A percentile compares a stretch with the other conserved stretches of the same genome.
Conservation (phyloP, 1,284 basidiomycete species). For the Phellopilus nigrolimitatus region DNA sequence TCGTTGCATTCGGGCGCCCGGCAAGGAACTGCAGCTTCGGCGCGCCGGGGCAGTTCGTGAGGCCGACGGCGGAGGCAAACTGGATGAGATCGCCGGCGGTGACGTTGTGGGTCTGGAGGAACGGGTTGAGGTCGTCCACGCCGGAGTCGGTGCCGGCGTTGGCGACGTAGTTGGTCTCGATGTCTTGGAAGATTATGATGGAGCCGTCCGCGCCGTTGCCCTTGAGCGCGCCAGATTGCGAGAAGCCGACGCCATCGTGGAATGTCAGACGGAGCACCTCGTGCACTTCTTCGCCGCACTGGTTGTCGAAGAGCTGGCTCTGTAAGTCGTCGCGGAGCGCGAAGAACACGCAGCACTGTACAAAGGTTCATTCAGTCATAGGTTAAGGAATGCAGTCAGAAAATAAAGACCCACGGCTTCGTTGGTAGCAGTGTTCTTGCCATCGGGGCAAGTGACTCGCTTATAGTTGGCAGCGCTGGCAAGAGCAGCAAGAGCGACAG, state of each 20-base stretch:
- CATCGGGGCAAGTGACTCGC: conserved; percentile 23
- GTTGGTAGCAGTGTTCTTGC: conserved; percentile 19
- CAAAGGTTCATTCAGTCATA: not conserved
- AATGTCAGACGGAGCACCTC: conserved; percentile 25
- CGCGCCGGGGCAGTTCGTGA: conserved; percentile 30
- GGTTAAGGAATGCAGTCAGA: not conserved
- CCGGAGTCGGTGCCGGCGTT: conserved; percentile 29
- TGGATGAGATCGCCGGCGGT: conserved; percentile 29
- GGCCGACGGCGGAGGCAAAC: conserved; percentile 29
- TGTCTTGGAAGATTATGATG: conserved; percentile 20
- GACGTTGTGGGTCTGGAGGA: conserved; percentile 27
- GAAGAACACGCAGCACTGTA: conserved; percentile 24
- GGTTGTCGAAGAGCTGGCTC: conserved; percentile 20
- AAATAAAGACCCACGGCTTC: conserved; percentile 12
- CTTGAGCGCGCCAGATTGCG: conserved; percentile 13
- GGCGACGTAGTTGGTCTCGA: conserved; percentile 23
- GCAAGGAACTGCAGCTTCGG: conserved; percentile 27
- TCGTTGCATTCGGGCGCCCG: conserved; percentile 25
- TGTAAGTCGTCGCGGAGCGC: conserved; percentile 24
- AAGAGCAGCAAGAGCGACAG: conserved; percentile 15
- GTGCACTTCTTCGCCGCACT: conserved; percentile 24
- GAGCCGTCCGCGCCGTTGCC: conserved; percentile 22
- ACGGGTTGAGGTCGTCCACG: conserved; percentile 26
- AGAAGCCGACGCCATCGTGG: conserved; percentile 27
- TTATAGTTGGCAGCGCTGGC: conserved; percentile 18